Percentiles rank a stretch among this genome's conserved stretches.
Conservation (phyloP, 768 basidiomycete genomes). For the Boletus eberwhitei region DNA sequence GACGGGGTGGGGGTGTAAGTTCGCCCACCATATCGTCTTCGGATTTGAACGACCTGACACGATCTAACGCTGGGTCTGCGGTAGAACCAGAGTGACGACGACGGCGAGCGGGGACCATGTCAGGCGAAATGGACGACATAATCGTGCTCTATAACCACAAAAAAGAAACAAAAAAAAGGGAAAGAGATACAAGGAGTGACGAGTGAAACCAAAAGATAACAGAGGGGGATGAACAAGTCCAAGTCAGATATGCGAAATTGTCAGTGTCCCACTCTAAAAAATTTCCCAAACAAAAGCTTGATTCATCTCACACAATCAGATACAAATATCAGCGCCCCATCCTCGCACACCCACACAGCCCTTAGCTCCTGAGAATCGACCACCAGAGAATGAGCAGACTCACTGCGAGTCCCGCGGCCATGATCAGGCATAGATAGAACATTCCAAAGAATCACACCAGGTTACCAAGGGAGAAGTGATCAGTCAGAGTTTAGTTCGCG, state of each 20-base stretch:
- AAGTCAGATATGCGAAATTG: not conserved
- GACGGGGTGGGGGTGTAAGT: slow-evolving; percentile 57
- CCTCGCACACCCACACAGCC: not conserved
- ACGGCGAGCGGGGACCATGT: slow-evolving; percentile 35
- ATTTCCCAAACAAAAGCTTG: slow-evolving; percentile 6
- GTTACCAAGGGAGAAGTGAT: not conserved
- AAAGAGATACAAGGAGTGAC: slow-evolving; percentile 1
- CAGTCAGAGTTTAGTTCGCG: not conserved
- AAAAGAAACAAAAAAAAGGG: not conserved
- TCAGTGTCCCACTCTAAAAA: slow-evolving; percentile 1
- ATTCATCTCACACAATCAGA: slow-evolving; percentile 20
- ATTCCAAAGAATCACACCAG: not conserved
- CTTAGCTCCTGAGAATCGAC: not conserved
- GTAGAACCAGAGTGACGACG: slow-evolving; percentile 64
- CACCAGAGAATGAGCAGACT: not conserved
- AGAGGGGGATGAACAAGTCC: not conserved
- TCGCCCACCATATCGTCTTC: slow-evolving; percentile 21
- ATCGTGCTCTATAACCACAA: not conserved
- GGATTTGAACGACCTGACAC: slow-evolving; percentile 11
- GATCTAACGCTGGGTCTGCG: slow-evolving; percentile 34
- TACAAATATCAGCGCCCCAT: slow-evolving; percentile 8
- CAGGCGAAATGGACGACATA: slow-evolving; percentile 18
- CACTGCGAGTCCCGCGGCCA: too few relatives aligned
- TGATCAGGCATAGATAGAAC: not conserved
- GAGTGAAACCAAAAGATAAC: not conserved